These are phyloP conservation scores for Moesziomyces sp. DNA, from an alignment of 1,284 basidiomycete genomes.

Conservation along the genomic window DNA sequence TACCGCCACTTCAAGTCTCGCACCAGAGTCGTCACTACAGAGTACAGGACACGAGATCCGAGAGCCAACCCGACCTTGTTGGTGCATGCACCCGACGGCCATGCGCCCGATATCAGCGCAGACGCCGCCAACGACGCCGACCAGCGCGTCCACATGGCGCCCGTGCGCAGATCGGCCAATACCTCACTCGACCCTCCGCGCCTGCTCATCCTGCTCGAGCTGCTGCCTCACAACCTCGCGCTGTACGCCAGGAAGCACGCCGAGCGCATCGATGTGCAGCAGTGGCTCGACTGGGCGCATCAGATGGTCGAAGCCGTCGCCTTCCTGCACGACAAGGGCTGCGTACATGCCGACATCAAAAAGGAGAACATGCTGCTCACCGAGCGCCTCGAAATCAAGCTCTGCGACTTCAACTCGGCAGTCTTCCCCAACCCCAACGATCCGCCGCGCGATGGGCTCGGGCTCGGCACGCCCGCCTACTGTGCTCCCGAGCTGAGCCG, in stretches of 20 bases:
- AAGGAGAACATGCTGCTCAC: constrained; percentile 65
- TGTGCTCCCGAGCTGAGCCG: constrained; percentile 64
- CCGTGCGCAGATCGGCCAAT: not conserved
- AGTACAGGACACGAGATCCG: not conserved
- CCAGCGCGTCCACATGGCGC: not conserved
- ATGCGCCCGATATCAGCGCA: constrained; percentile 1
- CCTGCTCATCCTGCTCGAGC: constrained; percentile 63
- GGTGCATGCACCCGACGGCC: constrained; percentile 26
- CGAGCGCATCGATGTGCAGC: constrained; percentile 45
- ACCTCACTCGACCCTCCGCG: constrained; percentile 48
- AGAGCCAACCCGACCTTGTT: constrained; percentile 24
- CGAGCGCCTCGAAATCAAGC: constrained; percentile 55
- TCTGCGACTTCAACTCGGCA: constrained; percentile 67
- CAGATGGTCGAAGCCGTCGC: constrained; percentile 54
- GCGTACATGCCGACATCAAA: constrained; percentile 65
- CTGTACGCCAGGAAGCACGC: constrained; percentile 43
- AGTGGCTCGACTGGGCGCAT: constrained; percentile 59
- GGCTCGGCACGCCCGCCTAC: constrained; percentile 65
- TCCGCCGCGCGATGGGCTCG: constrained; percentile 57
- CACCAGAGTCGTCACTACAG: constrained; percentile 4
- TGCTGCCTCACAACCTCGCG: constrained; percentile 57
- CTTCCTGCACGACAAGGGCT: constrained; percentile 61
- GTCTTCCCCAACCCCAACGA: constrained; percentile 58
- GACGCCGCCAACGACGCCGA: not conserved
- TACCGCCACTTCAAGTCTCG: constrained; percentile 1